Evolutionary conservation across 106 monocot species (phyloP), one percentile per base, ranked within the genome.

Genomic region (Phalaenopsis aphrodite): DNA sequence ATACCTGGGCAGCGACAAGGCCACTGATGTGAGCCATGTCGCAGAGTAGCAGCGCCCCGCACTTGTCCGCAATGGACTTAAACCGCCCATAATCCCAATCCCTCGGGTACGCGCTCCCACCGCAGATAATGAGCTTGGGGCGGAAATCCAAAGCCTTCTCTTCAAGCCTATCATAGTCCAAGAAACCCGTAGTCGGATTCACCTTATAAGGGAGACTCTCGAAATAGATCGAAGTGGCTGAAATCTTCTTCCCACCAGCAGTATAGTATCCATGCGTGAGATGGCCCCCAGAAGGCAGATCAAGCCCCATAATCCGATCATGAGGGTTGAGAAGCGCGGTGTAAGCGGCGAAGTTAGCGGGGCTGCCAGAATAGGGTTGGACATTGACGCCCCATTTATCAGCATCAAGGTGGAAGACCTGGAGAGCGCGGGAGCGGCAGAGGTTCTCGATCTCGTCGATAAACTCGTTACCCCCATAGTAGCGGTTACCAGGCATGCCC

Each of bases 11-110:
- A 74, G 94, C 94, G 3, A 94, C 91, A 30, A 94, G 89, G 41
- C 94, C 94, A 49, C 91, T 91, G 82, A 94, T 91, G 78, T 94
- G 94, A 1, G 94, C 94, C 94, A 94, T 94, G 78, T 94, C 94
- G 72, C 94, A 94, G 72, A 91, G 89, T 67, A 94, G 78, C 79
- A 94, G 0, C 3, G 94, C 91, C 1, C 91, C 94, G 42, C 83
- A 83, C 82, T 91, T 94, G 71, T 94, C 91, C 0, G 94, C 94
- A 41, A 94, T 74, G 45, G 89, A 21, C 23, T 87, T 74, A 71
- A 91, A 91, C 55, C 85, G 77, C 9, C 83, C 88, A 38, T 94
- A 94, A 49, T 94, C 91, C 94, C 94, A 94, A 37, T 94, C 94
- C 82, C 94, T 88, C 7, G 94, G 94, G 78, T 94, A 94, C 16